Percentiles rank a stretch among this genome's conserved stretches.
phyloP scores from a whole-genome alignment of 768 basidiomycete genomes.

The Obba rivulosa region DNA sequence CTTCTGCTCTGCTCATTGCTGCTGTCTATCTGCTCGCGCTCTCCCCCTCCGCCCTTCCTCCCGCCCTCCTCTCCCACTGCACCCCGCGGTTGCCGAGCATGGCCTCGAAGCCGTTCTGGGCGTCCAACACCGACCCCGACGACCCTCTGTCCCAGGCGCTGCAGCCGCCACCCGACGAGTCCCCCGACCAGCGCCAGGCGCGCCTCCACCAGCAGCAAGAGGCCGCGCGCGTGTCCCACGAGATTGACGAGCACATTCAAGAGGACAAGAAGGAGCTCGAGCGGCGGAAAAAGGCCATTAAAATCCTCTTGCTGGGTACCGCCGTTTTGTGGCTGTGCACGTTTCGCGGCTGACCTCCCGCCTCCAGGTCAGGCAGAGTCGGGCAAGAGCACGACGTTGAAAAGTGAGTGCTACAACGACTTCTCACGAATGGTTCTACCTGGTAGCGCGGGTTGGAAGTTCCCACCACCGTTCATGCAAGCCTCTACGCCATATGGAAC shows the following conservation, averaged over 20 bases:
- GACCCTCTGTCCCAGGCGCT: constrained; percentile 29
- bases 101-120: not conserved
- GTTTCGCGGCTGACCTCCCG: not conserved
- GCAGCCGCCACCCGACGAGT: constrained; percentile 31
- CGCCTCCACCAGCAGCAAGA: constrained; percentile 34
- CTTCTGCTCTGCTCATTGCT: not conserved
- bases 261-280: constrained; percentile 43
- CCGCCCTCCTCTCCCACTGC: not conserved
- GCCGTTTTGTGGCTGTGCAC: not conserved
- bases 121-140: constrained; percentile 13
- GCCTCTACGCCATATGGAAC: not conserved
- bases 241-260: constrained; percentile 44
- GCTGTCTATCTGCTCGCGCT: not conserved
- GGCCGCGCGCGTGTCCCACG: constrained; percentile 37
- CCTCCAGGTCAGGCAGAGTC: constrained; percentile 53
- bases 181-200: constrained; percentile 28
- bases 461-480: not conserved
- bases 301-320: constrained; percentile 51
- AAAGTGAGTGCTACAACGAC: constrained; percentile 18
- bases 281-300: constrained; percentile 44
- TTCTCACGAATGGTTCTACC: no score
- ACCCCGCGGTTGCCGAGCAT: not conserved
- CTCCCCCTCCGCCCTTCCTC: not conserved
- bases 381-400: constrained; percentile 41
- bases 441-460: no score